phyloP scores from a whole-genome alignment of 148 eudicot species.

The Salicornia ramosissima region DNA sequence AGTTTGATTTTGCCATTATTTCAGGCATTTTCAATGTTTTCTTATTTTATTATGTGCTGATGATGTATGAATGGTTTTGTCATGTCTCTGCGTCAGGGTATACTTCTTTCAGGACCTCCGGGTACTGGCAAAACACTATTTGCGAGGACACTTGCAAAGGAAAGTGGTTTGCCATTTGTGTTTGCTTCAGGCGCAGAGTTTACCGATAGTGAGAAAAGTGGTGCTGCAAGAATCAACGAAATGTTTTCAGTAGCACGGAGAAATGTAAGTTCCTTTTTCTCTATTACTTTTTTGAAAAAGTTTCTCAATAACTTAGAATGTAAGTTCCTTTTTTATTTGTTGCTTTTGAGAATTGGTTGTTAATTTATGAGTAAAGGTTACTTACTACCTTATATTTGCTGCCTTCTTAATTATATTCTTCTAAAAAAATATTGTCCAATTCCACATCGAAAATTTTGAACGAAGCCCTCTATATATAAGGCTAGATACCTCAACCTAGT shows the following conservation, averaged over 20 bases:
- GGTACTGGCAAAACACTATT: conserved; percentile 97
- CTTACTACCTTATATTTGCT: too few relatives aligned
- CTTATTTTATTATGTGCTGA: neutral
- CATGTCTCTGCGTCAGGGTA: conserved; percentile 50
- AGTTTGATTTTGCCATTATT: neutral
- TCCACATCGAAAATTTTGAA: too few relatives aligned
- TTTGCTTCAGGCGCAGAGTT: conserved; percentile 99
- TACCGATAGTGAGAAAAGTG: conserved; percentile 90
- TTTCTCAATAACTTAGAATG: too few relatives aligned
- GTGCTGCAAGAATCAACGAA: conserved; percentile 77
- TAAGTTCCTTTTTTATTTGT: too few relatives aligned
- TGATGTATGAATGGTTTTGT: conserved; percentile 4
- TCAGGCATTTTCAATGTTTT: neutral
- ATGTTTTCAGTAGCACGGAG: conserved; percentile 80
- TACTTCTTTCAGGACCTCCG: conserved; percentile 90
- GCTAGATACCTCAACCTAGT: too few relatives aligned
- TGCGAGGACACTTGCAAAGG: conserved; percentile 78
- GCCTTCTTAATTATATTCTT: too few relatives aligned
- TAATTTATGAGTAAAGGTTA: too few relatives aligned
- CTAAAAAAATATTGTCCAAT: too few relatives aligned
- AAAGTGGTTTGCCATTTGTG: conserved; percentile 92
- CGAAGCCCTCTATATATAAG: too few relatives aligned
- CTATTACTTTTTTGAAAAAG: neutral
- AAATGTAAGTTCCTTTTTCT: conserved; percentile 49
- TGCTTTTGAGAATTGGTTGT: too few relatives aligned